A percentile compares a stretch with the other conserved stretches of the same genome.
Conservation (phyloP, 306 rosid genomes). For the Acacia melanoxylon region DNA sequence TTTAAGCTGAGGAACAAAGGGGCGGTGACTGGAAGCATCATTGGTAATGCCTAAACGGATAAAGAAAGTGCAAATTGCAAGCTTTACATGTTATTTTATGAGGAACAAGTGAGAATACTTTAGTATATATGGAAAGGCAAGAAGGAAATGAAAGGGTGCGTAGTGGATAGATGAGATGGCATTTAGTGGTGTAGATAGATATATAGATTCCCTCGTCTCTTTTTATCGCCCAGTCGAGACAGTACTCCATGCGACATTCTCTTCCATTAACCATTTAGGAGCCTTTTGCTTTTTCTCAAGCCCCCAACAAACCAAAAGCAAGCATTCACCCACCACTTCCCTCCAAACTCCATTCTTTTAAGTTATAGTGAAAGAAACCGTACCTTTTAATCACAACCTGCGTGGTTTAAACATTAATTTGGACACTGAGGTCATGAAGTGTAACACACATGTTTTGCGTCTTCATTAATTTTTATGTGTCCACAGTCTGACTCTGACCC, state of each 20-base stretch:
- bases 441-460: not conserved
- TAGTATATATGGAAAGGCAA: not conserved
- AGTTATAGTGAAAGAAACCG: too few species aligned
- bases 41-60: not conserved
- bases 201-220: constrained; percentile 51
- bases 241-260: constrained; percentile 39
- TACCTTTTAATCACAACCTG: not conserved
- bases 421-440: constrained; percentile 25
- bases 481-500: constrained; percentile 12
- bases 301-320: not conserved
- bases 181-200: constrained; percentile 27
- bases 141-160: not conserved
- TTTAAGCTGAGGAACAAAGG: not conserved
- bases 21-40: constrained; percentile 7
- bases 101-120: not conserved
- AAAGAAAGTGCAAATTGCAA: constrained; percentile 22
- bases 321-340: not conserved
- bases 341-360: not conserved
- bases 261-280: constrained; percentile 32
- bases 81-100: constrained; percentile 30
- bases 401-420: constrained; percentile 9
- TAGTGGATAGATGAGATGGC: constrained; percentile 46
- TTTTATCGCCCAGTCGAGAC: constrained; percentile 36
- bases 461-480: constrained; percentile 4
- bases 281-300: constrained; percentile 35